phyloP scores from a whole-genome alignment of 352 stramenopile species.

The Phytophthora cactorum region DNA sequence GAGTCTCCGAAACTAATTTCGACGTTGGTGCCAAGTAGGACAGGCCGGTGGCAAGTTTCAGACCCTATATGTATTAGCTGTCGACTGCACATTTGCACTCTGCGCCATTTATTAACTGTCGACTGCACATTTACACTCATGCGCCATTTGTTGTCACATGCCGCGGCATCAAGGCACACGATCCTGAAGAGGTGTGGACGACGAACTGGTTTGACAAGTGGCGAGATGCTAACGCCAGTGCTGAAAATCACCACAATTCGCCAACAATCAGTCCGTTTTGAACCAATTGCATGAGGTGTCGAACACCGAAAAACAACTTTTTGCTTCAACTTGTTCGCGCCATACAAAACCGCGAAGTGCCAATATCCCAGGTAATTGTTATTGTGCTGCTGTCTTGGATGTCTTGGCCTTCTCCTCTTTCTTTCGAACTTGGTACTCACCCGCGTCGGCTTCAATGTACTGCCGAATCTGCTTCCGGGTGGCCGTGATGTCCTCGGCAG shows the following conservation, averaged over 20 bases:
- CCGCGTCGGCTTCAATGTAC: constrained; percentile 41
- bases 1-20: no score
- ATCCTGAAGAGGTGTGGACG: not conserved
- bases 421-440: constrained; percentile 32
- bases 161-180: not conserved
- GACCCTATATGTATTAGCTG: constrained; percentile 16
- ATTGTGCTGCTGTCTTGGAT: constrained; percentile 8
- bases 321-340: not conserved
- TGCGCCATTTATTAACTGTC: constrained; percentile 18
- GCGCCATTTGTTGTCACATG: not conserved
- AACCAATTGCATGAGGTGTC: not conserved
- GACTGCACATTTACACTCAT: constrained; percentile 18
- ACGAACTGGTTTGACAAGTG: constrained; percentile 21
- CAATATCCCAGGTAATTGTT: not conserved
- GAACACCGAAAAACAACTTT: constrained; percentile 25
- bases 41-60: constrained; percentile 1
- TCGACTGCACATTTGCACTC: constrained; percentile 20
- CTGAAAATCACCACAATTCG: not conserved
- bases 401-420: constrained; percentile 23
- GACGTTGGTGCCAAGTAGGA: constrained; percentile 1
- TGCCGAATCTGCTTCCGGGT: constrained; percentile 42
- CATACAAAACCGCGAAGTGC: constrained; percentile 14
- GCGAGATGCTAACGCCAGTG: not conserved
- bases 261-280: not conserved
- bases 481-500: constrained; percentile 43